Evolutionary conservation across 768 basidiomycete species (phyloP).

Genomic region (Lactifluus hygrophoroides): DNA sequence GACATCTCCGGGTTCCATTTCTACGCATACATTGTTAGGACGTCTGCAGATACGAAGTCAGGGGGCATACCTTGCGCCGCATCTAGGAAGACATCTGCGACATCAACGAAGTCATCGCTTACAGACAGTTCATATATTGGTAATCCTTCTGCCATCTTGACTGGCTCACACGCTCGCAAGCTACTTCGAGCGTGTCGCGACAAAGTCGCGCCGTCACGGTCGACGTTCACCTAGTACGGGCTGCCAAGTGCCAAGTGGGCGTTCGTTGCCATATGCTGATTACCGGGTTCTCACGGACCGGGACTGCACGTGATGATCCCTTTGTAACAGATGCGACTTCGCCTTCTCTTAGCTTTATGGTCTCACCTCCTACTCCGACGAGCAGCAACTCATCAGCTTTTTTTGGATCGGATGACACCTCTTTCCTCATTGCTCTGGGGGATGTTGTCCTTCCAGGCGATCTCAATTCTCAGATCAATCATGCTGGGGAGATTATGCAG

Average conservation of each 20-base stretch:
- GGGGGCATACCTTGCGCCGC: constrained; percentile 48
- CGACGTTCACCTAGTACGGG: neutral
- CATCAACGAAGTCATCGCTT: constrained; percentile 53
- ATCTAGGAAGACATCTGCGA: constrained; percentile 49
- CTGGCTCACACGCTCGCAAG: neutral
- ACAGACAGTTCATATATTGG: constrained; percentile 35
- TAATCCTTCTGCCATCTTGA: constrained; percentile 1
- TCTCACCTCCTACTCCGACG: constrained; percentile 7
- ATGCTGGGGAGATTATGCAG: neutral
- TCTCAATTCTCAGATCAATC: constrained; percentile 9
- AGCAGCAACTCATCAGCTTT: constrained; percentile 41
- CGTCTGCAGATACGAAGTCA: neutral
- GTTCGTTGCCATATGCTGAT: no score
- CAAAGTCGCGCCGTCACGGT: neutral
- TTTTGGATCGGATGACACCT: constrained; percentile 46
- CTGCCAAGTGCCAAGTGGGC: no score
- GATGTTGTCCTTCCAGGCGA: constrained; percentile 43
- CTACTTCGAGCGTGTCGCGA: neutral
- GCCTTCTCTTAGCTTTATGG: no score
- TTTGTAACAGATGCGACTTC: no score
- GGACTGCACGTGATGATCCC: neutral
- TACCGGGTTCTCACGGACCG: no score
- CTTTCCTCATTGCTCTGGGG: constrained; percentile 42
- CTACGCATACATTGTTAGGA: constrained; percentile 26
- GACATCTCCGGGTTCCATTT: constrained; percentile 55